These are phyloP conservation scores for Rubroboletus pulcherrimus DNA, from an alignment of 768 basidiomycete genomes.

Conservation along the genomic window DNA sequence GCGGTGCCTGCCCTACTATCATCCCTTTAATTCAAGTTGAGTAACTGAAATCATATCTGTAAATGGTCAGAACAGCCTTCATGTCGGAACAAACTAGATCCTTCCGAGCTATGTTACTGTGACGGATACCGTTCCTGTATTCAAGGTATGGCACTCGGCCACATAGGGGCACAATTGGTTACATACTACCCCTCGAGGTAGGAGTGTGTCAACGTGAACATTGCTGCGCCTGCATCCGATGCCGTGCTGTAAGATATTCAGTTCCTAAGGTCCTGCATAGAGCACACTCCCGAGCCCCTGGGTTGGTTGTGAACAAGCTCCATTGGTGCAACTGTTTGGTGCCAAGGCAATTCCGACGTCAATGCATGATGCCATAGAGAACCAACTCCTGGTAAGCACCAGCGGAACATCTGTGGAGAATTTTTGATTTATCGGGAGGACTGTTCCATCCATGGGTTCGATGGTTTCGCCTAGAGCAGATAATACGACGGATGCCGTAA, in stretches of 20 bases:
- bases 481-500: background rate
- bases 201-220: conserved; percentile 19
- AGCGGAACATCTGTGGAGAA: no score
- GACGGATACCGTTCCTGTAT: conserved; percentile 15
- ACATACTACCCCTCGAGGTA: conserved; percentile 14
- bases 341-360: conserved; percentile 21
- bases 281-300: conserved; percentile 15
- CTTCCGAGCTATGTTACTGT: conserved; percentile 6
- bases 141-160: conserved; percentile 18
- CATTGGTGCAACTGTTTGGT: conserved; percentile 16
- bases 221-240: conserved; percentile 11
- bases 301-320: conserved; percentile 12
- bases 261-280: conserved; percentile 20
- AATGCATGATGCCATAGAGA: conserved; percentile 15
- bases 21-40: background rate
- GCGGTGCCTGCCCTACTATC: background rate
- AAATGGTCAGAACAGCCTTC: background rate
- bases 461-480: conserved; percentile 16
- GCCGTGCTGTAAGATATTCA: background rate
- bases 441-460: conserved; percentile 17
- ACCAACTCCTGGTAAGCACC: conserved; percentile 3
- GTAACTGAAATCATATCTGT: background rate
- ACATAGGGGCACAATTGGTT: background rate
- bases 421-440: conserved; percentile 12
- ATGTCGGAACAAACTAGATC: background rate